Percentiles rank a stretch among this genome's conserved stretches.
Conservation (phyloP, 306 rosid species). For the Pyrus pyrifolia region DNA sequence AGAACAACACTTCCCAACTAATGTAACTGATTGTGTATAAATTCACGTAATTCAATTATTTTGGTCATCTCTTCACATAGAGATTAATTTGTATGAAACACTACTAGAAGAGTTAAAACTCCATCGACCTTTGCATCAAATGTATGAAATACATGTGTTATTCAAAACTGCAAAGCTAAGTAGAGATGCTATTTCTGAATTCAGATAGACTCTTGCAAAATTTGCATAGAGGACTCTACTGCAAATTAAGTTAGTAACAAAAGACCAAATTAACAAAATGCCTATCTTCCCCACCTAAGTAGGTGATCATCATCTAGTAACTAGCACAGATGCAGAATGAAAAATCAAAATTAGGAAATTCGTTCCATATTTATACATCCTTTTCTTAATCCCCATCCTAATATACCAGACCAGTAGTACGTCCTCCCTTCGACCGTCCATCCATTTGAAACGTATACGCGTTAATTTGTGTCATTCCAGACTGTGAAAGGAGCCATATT, state of each 20-base stretch:
- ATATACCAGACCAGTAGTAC: background rate
- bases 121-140: background rate
- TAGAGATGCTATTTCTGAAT: constrained; percentile 31
- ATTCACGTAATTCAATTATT: background rate
- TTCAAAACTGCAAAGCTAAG: constrained; percentile 35
- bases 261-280: background rate
- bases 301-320: background rate
- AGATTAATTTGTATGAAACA: background rate
- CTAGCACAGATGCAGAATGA: background rate
- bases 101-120: background rate
- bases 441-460: background rate
- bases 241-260: constrained; percentile 1
- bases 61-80: background rate
- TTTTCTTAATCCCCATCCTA: background rate
- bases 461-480: constrained; percentile 45
- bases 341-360: background rate
- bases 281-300: constrained; percentile 5
- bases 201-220: constrained; percentile 15
- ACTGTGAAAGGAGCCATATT: constrained; percentile 44
- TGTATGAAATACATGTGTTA: background rate
- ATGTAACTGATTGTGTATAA: background rate
- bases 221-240: background rate
- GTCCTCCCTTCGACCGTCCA: background rate
- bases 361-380: background rate
- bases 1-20: background rate